Percentiles rank a stretch among this genome's conserved stretches.
Evolutionary conservation across 176 grass and related monocot genomes (phyloP).

Genomic region (Phoenix roebelenii): DNA sequence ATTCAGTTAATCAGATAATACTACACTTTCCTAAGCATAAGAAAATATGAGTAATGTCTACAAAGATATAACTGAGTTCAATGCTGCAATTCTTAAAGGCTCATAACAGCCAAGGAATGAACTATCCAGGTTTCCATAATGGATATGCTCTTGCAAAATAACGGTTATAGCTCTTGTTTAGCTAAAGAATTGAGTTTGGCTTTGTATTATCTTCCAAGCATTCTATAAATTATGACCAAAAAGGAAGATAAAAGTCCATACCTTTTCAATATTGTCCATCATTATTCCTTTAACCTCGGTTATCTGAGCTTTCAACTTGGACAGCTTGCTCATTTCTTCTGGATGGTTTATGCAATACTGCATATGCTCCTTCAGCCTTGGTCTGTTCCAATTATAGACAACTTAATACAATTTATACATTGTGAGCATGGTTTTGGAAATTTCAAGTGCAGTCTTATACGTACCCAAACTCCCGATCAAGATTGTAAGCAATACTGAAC

Average conservation of each 20-base stretch:
- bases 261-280: slow-evolving; percentile 99
- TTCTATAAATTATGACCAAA: background rate
- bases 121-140: too few relatives aligned
- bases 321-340: slow-evolving; percentile 91
- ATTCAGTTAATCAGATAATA: too few relatives aligned
- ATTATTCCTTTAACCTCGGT: slow-evolving; percentile 92
- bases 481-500: slow-evolving; percentile 85
- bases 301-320: slow-evolving; percentile 87
- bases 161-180: too few relatives aligned
- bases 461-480: slow-evolving; percentile 88
- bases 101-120: too few relatives aligned
- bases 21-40: too few relatives aligned
- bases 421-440: background rate
- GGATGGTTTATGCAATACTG: slow-evolving; percentile 84
- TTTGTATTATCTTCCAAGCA: too few relatives aligned
- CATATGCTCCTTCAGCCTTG: slow-evolving; percentile 84
- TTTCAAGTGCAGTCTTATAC: background rate
- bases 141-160: too few relatives aligned
- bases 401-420: background rate
- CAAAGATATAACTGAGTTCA: too few relatives aligned
- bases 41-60: too few relatives aligned
- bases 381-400: slow-evolving; percentile 33
- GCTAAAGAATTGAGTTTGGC: too few relatives aligned
- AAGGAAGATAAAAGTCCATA: slow-evolving; percentile 15
- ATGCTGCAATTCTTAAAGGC: too few relatives aligned